phyloP scores from a whole-genome alignment of 2,329 filamentous ascomycete genomes.

The Fusarium sp. region DNA sequence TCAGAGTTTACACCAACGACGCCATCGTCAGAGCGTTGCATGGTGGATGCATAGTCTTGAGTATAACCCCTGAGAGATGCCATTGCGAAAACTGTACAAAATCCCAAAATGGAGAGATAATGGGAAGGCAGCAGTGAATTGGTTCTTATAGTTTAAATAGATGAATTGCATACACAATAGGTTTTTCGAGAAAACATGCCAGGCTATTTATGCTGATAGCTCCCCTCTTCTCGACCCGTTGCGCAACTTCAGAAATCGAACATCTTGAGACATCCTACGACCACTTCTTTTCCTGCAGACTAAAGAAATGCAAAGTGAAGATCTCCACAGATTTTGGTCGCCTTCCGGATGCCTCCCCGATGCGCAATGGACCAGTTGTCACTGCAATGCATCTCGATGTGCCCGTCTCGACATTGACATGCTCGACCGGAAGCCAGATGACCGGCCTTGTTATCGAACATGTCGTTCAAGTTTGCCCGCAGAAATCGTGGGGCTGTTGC shows the following conservation, averaged over 20 bases:
- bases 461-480: neutral
- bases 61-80: constrained; percentile 16
- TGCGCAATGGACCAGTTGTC: constrained; percentile 12
- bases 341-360: constrained; percentile 30
- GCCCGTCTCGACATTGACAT: constrained; percentile 6
- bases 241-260: constrained; percentile 18
- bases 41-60: constrained; percentile 13
- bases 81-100: constrained; percentile 13
- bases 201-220: constrained; percentile 29
- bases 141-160: neutral
- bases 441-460: constrained; percentile 2
- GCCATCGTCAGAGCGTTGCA: constrained; percentile 10
- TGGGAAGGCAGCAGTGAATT: neutral
- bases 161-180: neutral
- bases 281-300: neutral
- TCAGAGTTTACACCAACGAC: constrained; percentile 28
- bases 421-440: constrained; percentile 4
- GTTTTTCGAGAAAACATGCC: neutral
- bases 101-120: neutral
- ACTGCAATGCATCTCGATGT: constrained; percentile 24
- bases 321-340: constrained; percentile 3
- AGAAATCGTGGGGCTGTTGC: constrained; percentile 26
- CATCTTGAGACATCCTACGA: constrained; percentile 10
- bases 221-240: constrained; percentile 2
- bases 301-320: neutral